A percentile compares a stretch with the other conserved stretches of the same genome.
phyloP scores from a whole-genome alignment of 1,284 basidiomycete species.

The Marasmius sp. region DNA sequence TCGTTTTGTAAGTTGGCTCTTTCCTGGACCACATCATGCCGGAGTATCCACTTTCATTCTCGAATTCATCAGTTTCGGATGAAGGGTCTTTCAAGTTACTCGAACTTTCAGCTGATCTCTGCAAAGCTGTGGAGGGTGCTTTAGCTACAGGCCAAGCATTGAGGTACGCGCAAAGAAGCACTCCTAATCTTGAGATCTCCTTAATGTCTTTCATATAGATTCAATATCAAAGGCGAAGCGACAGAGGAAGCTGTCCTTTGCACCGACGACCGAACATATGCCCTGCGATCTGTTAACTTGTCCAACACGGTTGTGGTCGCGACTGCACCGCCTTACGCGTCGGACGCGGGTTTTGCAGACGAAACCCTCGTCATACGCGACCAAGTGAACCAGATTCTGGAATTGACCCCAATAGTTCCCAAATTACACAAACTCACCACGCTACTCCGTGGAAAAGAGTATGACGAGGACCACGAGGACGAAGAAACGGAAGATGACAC shows the following conservation, averaged over 20 bases:
- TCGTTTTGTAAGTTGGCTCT: conserved; percentile 49
- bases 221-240: conserved; percentile 78
- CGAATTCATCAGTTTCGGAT: conserved; percentile 44
- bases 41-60: conserved; percentile 54
- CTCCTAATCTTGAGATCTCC: not conserved
- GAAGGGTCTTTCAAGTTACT: conserved; percentile 60
- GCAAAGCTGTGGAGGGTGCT: conserved; percentile 47
- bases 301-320: conserved; percentile 85
- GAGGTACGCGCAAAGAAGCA: conserved; percentile 22
- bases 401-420: conserved; percentile 72
- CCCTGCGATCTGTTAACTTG: conserved; percentile 76
- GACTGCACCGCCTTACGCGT: conserved; percentile 46
- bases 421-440: conserved; percentile 67
- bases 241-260: conserved; percentile 89
- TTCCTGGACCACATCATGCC: conserved; percentile 46
- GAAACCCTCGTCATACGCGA: conserved; percentile 63
- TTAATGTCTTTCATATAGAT: conserved; percentile 34
- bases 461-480: conserved; percentile 63
- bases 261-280: conserved; percentile 76
- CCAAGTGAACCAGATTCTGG: conserved; percentile 75
- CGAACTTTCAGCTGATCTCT: conserved; percentile 67
- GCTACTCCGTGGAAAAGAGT: conserved; percentile 65
- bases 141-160: conserved; percentile 30
- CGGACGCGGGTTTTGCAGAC: conserved; percentile 26
- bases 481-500: conserved; percentile 41